A percentile compares a stretch with the other conserved stretches of the same genome.
These are phyloP conservation scores for Trametes hirsuta DNA, from an alignment of 1,284 basidiomycete species.

Conservation along the genomic window DNA sequence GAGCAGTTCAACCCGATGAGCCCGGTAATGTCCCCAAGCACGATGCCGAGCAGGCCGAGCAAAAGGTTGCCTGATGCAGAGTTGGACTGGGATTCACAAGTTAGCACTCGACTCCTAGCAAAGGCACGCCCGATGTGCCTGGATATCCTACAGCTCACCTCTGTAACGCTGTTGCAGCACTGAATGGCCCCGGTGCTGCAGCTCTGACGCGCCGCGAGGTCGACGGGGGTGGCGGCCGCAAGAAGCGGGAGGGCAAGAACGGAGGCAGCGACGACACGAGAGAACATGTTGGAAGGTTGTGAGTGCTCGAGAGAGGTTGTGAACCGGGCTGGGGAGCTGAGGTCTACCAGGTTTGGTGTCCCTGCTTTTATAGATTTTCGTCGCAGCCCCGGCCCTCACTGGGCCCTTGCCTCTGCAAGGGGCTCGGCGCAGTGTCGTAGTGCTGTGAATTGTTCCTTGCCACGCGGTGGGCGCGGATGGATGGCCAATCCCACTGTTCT, in stretches of 20 bases:
- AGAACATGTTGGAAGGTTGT: conserved; percentile 17
- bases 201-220: conserved; percentile 20
- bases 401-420: background rate
- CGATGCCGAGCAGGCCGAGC: conserved; percentile 30
- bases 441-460: background rate
- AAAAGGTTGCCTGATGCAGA: conserved; percentile 17
- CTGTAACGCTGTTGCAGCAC: conserved; percentile 18
- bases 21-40: conserved; percentile 26
- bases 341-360: background rate
- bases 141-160: conserved; percentile 6
- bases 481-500: background rate
- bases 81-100: background rate
- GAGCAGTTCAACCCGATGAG: conserved; percentile 34
- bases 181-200: conserved; percentile 24
- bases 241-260: conserved; percentile 30
- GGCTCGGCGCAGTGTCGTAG: background rate
- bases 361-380: conserved; percentile 11
- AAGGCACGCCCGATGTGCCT: background rate
- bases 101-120: too few species aligned
- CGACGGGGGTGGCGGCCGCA: conserved; percentile 33
- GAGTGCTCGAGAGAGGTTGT: conserved; percentile 14
- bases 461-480: too few species aligned
- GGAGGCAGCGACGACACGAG: conserved; percentile 15
- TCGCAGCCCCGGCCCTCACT: background rate
- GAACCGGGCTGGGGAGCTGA: conserved; percentile 22